Evolutionary conservation across 2,329 filamentous ascomycete genomes (phyloP), one percentile per base, ranked within the genome.

Genomic region (Orbilia quercus): DNA sequence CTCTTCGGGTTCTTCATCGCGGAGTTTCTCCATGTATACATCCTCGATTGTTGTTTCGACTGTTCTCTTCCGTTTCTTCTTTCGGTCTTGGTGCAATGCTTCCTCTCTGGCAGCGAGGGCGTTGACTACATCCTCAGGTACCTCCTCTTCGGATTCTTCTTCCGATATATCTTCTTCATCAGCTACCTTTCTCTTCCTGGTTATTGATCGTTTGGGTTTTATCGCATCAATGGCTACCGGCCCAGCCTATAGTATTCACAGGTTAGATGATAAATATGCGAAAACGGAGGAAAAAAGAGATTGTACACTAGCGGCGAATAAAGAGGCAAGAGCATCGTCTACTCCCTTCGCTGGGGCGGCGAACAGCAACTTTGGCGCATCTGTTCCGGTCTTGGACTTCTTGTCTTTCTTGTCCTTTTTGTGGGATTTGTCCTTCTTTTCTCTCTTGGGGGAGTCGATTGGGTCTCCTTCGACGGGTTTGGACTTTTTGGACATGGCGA

Each of bases 1-100:
- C 81, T 79, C 20, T 22, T 64, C 59, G 18, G 60, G 54, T 71
- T 83, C 81, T 0, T 85, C 83, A 3, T 86, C 85, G 3, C 85
- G 85, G 62, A 84, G 79, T 85, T 88, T 65, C 12, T 72, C 66
- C 58, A 74, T 67, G 14, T 64, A 53, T 40, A 45, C 47, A 54
- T 58, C 47, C 58, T 63, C 66, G 16, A 75, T 64, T 28, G 45
- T 63, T 6, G 70, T 48, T 51, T 67, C 64, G 3, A 50, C 14
- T 1, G 36, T 71, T 73, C 36, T 74, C 76, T 63, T 76, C 74
- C 31, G 51, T 45, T 71, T 77, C 76, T 69, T 69, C 74, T 50
- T 79, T 78, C 47, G 77, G 75, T 31, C 77, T 74, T 16, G 76
- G 74, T 40, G 80, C 20, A 74, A 42, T 2, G 51, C 63, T 11